These are phyloP conservation scores for Ajuga reptans DNA, from an alignment of 305 asterid genomes.

Conservation along the genomic window DNA sequence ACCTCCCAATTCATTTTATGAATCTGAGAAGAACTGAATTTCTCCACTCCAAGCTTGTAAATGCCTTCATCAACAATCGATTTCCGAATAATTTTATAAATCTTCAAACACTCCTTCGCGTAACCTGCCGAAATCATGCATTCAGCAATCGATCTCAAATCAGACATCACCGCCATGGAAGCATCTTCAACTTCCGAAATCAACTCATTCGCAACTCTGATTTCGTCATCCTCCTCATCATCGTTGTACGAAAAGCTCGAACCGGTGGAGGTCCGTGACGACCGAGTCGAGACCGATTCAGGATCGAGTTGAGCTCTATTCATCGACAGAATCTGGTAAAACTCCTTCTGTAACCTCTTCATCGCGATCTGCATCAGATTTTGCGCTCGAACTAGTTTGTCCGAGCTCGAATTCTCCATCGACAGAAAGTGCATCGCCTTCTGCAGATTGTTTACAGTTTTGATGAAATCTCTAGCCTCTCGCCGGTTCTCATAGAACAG, in stretches of 20 bases:
- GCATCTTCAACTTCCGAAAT: conserved; percentile 54
- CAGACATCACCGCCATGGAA: conserved; percentile 47
- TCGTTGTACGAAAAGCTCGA: conserved; percentile 47
- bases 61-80: conserved; percentile 80
- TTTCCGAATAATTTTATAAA: conserved; percentile 62
- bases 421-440: conserved; percentile 59
- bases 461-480: conserved; percentile 62
- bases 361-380: conserved; percentile 67
- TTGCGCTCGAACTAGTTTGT: conserved; percentile 46
- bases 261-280: conserved; percentile 45
- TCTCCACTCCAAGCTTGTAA: conserved; percentile 70
- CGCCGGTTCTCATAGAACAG: conserved; percentile 58
- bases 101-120: conserved; percentile 55
- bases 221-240: conserved; percentile 36
- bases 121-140: conserved; percentile 82
- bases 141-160: conserved; percentile 56
- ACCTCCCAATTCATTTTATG: conserved; percentile 64
- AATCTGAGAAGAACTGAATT: conserved; percentile 37
- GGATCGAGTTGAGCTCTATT: conserved; percentile 80
- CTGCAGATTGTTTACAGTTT: conserved; percentile 43
- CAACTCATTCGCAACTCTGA: conserved; percentile 22
- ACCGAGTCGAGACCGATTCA: conserved; percentile 57
- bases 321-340: conserved; percentile 64
- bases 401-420: conserved; percentile 45
- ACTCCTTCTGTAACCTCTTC: conserved; percentile 77